Evolutionary conservation across 306 rosid genomes (phyloP), one percentile per base, ranked within the genome.

Genomic region (Glycine soja): DNA sequence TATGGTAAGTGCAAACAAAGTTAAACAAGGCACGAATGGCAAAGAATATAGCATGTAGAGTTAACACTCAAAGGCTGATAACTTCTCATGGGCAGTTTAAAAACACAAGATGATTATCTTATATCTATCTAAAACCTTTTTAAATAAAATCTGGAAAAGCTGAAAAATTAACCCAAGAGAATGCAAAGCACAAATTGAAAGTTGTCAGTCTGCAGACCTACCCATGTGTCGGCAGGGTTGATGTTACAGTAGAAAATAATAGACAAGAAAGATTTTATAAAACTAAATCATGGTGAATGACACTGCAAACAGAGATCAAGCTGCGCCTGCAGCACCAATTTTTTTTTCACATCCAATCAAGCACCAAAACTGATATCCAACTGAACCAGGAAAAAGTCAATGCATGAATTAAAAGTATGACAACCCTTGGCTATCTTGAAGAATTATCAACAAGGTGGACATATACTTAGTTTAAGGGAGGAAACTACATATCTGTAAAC

Each of bases 11-110:
- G 56, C 56, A 50, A n/a, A 63, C 6, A 61, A 61, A 46, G 68
- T 40, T 14, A 65, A 59, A 57, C 36, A 79, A 78, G 56, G 61
- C 47, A 12, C 52, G 77, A 0, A 38, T 2, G 45, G 78, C 56
- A 80, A 67, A 72, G 70, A 65, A 72, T 43, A 61, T 50, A 52
- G 68, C 46, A 69, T 24, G 52, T n/a, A 58, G 40, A 77, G 43
- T 42, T 40, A 77, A 62, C 62, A 70, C 78, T 34, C 45, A 47
- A 24, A 24, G 50, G 36, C 12, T 50, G 56, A 69, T 16, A 70
- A 51, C 38, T 19, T 38, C 7, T 30, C 2, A 48, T 48, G 59
- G 58, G n/a, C 48, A 14, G 8, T 58, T 58, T 51, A 57, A 24
- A 43, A 12, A 48, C 16, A 67, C 19, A 56, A 57, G 46, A 57